Conservation (phyloP, 257 asterid species). For the Oldenlandia corymbosa region DNA sequence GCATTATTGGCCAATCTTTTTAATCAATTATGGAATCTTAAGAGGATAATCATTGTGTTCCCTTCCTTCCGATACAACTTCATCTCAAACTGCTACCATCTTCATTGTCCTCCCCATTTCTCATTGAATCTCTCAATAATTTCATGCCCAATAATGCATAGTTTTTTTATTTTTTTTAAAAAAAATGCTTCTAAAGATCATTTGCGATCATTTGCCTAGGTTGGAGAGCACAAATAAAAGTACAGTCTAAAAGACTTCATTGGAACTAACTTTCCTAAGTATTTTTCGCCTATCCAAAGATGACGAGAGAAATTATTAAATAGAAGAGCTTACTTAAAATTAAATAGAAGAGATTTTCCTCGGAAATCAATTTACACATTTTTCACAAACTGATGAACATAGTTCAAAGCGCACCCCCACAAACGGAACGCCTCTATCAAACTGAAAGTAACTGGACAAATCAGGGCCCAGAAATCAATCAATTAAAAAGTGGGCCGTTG, state of each 20-base stretch:
- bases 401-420: not conserved
- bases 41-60: not conserved
- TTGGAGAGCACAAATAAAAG: too few species aligned
- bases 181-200: too few species aligned
- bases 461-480: constrained; percentile 25
- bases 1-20: not conserved
- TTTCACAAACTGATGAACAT: not conserved
- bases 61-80: not conserved
- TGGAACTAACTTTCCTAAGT: too few species aligned
- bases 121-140: not conserved
- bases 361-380: not conserved
- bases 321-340: too few species aligned
- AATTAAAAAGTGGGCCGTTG: constrained; percentile 22
- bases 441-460: constrained; percentile 11
- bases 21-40: not conserved
- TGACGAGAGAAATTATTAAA: too few species aligned
- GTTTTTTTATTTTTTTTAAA: too few species aligned
- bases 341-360: too few species aligned
- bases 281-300: too few species aligned
- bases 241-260: too few species aligned
- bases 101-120: not conserved
- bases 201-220: too few species aligned
- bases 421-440: constrained; percentile 6
- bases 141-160: not conserved
- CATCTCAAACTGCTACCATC: not conserved